Percentiles rank a stretch among this genome's conserved stretches.
Conservation (phyloP, 2,329 filamentous ascomycete species). For the Neonectria magnoliae region DNA sequence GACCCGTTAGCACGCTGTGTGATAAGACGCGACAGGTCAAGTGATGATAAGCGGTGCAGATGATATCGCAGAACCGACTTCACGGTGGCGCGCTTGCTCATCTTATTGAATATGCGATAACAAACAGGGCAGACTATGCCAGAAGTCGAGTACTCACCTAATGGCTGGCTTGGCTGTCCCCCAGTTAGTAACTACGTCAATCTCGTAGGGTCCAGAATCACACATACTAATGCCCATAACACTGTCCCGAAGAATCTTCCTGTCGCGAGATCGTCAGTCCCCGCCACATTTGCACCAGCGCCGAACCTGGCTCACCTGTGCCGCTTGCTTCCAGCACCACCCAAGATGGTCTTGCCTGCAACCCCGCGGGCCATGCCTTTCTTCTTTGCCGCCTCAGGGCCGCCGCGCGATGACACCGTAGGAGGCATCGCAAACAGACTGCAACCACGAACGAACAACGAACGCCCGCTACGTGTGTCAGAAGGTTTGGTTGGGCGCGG, state of each 20-base stretch:
- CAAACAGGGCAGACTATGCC: neutral
- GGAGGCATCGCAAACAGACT: slow-evolving; percentile 39
- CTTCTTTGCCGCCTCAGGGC: slow-evolving; percentile 35
- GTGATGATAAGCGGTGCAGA: neutral
- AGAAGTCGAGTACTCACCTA: slow-evolving; percentile 50
- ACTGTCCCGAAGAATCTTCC: slow-evolving; percentile 60
- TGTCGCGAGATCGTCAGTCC: slow-evolving; percentile 35
- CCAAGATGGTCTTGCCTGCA: slow-evolving; percentile 36
- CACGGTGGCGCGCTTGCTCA: neutral
- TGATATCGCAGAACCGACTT: neutral
- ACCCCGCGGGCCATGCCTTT: slow-evolving; percentile 15
- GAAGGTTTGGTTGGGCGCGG: neutral
- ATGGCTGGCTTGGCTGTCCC: slow-evolving; percentile 63
- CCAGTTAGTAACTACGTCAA: slow-evolving; percentile 14
- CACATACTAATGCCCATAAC: slow-evolving; percentile 61
- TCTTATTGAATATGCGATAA: neutral
- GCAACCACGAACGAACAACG: neutral
- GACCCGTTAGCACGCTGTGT: slow-evolving; percentile 13
- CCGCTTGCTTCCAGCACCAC: slow-evolving; percentile 31
- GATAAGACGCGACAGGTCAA: neutral
- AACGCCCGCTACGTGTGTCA: neutral
- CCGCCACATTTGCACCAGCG: neutral
- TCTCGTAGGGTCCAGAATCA: neutral
- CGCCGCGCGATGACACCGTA: slow-evolving; percentile 41
- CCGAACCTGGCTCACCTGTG: slow-evolving; percentile 37